phyloP scores from a whole-genome alignment of 2,329 filamentous ascomycete genomes.

The Stagonosporopsis vannaccii region DNA sequence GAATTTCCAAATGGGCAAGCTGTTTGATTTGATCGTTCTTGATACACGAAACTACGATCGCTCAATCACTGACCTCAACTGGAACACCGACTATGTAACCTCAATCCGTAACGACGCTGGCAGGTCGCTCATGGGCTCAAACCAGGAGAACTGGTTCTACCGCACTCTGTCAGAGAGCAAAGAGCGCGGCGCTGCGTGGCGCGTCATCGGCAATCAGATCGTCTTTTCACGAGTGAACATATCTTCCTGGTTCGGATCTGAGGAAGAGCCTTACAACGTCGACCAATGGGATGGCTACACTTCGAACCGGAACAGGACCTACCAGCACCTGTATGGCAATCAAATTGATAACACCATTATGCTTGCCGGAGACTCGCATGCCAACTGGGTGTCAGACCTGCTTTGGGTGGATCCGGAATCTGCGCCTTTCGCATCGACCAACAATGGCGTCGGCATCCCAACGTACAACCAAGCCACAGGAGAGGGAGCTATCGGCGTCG shows the following conservation, averaged over 20 bases:
- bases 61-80: slow-evolving; percentile 38
- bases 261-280: slow-evolving; percentile 48
- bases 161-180: slow-evolving; percentile 55
- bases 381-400: slow-evolving; percentile 60
- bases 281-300: slow-evolving; percentile 66
- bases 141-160: slow-evolving; percentile 71
- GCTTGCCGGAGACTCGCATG: slow-evolving; percentile 72
- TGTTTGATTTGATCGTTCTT: slow-evolving; percentile 52
- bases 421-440: slow-evolving; percentile 20
- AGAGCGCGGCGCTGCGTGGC: slow-evolving; percentile 69
- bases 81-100: slow-evolving; percentile 67
- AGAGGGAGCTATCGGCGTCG: slow-evolving; percentile 51
- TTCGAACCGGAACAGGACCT: slow-evolving; percentile 72
- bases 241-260: slow-evolving; percentile 11
- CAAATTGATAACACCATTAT: slow-evolving; percentile 74
- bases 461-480: slow-evolving; percentile 46
- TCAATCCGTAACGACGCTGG: slow-evolving; percentile 69
- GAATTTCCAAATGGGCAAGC: slow-evolving; percentile 48
- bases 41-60: slow-evolving; percentile 51
- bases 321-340: slow-evolving; percentile 69
- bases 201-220: slow-evolving; percentile 73
- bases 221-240: slow-evolving; percentile 33
- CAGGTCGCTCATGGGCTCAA: slow-evolving; percentile 71
- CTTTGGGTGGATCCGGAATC: slow-evolving; percentile 45
- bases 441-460: slow-evolving; percentile 25